Base-by-base conservation (phyloP, 148 eudicot genomes). In the Heliamphora exappendiculata region DNA sequence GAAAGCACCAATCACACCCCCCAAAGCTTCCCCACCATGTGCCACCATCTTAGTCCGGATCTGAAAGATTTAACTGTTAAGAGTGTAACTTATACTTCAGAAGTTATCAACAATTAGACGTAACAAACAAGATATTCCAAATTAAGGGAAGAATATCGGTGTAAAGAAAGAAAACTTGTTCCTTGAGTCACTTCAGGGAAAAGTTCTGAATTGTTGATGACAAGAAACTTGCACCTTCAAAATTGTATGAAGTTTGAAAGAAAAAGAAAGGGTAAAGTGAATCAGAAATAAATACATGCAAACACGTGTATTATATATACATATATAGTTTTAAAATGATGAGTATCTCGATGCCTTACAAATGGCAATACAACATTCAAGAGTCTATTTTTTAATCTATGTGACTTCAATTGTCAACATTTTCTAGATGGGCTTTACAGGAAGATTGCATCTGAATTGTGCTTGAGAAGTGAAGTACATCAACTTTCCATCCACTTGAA, bases 1-100 rank as follows among this genome's bases (percentile, higher is more conserved):
- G 74, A 89, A 89, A 74, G 93, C 91, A 76, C 93, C 89, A 60
- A 86, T 69, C 37, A 89, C 87, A 66, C 93, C 93, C 74, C 89
- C 91, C 84, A 87, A 76, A 34, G 82, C 70, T 76, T 87, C 93
- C 53, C 93, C 93, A 62, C 93, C 93, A 82, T 77, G 88, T 67
- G 89, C 93, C 67, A 89, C 88, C 54, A 89, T 72, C 74, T 84
- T 87, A 72, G 93, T 89, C 75, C 91, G 86, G 47, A 87, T 78
- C 93, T 89, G 81, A 67, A 76, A 80, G 39, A 51, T 34, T 58
- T 19, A 34, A 36, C 6, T 20, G 34, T 29, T 11, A 14, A 29
- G 44, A 5, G 17, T 45, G n/a, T 49, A 14, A 39, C 19, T 3
- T 50, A 54, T 65, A 42, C 22, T 24, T 28, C 29, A 20, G 26